Base-by-base conservation (phyloP, 2,329 filamentous ascomycete genomes). In the Claviceps sp. region DNA sequence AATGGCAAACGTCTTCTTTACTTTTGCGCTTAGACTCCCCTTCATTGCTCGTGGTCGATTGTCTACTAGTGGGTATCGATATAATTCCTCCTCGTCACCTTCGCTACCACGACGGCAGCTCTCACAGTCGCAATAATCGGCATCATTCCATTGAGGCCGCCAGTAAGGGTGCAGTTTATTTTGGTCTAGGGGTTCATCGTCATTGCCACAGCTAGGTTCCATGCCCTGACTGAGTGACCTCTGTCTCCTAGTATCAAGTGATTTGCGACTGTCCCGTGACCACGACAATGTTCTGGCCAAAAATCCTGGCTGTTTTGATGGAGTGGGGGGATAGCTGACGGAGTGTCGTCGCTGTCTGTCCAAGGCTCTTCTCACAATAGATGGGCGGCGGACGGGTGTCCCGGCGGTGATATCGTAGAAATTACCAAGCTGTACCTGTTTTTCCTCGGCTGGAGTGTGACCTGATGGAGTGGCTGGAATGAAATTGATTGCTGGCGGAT, bases 401-500 rank as follows among this genome's bases (percentile, higher is more conserved):
- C 72, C 70, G 16, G 67, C 69, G 2, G 67, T 64, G 24, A 72
- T 67, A 30, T 77, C 76, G 49, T 75, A 75, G 49, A 75, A 77
- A 55, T 77, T 79, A 1, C 78, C 78, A 22, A 78, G 63, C 57
- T 73, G 72, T 24, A 68, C 68, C 52, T 74, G 68, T 58, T 72
- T 75, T 55, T 82, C 78, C 2, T 71, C 60, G 1, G 72, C 68
- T 9, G 80, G 78, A 1, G 79, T 82, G 44, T 76, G 60, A 2
- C 76, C 79, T 2, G 78, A 81, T 3, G 80, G 79, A 0, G 79
- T 83, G 26, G 80, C 79, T 0, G 79, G 79, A 37, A 80, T 83
- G 54, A 84, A 79, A 52, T 79, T 75, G 58, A 84, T 65, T n/a
- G 62, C 62, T 4, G 67, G 67, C 2, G 66, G 69, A 34, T 66